Evolutionary conservation across 2,329 filamentous ascomycete genomes (phyloP).

Genomic region (Saccharata proteae): DNA sequence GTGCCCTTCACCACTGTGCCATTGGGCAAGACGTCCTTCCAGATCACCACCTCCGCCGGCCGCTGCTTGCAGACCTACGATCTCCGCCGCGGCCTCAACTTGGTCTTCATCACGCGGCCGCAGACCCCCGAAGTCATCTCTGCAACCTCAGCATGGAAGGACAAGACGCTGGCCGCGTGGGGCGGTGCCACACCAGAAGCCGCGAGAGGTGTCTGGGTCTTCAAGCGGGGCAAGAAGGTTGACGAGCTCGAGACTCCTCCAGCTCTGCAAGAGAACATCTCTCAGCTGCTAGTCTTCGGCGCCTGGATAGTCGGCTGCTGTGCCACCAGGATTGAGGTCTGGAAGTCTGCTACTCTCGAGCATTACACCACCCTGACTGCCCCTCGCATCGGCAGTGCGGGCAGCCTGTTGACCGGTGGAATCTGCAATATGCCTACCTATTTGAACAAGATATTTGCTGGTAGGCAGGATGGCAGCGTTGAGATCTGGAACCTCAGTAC

Average conservation of each 20-base stretch:
- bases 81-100: slow-evolving; percentile 73
- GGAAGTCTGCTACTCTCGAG: slow-evolving; percentile 72
- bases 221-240: slow-evolving; percentile 78
- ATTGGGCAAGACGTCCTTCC: slow-evolving; percentile 87
- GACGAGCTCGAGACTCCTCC: slow-evolving; percentile 59
- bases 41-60: slow-evolving; percentile 92
- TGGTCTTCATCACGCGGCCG: slow-evolving; percentile 86
- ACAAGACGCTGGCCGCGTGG: slow-evolving; percentile 83
- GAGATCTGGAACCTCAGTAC: slow-evolving; percentile 98
- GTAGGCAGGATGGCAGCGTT: slow-evolving; percentile 73
- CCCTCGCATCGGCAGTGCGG: slow-evolving; percentile 45
- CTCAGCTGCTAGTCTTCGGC: slow-evolving; percentile 70
- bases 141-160: slow-evolving; percentile 76
- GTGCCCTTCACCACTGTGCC: slow-evolving; percentile 86
- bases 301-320: slow-evolving; percentile 82
- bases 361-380: slow-evolving; percentile 75
- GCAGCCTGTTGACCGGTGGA: slow-evolving; percentile 61
- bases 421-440: slow-evolving; percentile 87
- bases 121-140: slow-evolving; percentile 80
- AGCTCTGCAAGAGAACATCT: slow-evolving; percentile 58
- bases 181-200: slow-evolving; percentile 46
- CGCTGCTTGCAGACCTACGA: slow-evolving; percentile 92
- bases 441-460: slow-evolving; percentile 90
- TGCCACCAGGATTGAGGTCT: slow-evolving; percentile 67
- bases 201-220: slow-evolving; percentile 70